Conservation (phyloP, 805 yeast species). For the Saturnispora diversa region DNA sequence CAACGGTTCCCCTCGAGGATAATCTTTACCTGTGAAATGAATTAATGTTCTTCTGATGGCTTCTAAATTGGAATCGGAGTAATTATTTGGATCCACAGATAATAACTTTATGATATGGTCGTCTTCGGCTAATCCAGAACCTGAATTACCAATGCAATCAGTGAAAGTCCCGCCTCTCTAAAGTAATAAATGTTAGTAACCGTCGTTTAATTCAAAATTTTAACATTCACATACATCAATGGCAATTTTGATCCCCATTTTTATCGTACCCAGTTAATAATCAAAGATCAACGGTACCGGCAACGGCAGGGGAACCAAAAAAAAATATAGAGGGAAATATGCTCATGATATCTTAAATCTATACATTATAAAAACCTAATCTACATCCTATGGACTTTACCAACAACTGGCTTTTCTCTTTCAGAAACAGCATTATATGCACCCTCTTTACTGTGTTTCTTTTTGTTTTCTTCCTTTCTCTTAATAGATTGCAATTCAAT, state of each 20-base stretch:
- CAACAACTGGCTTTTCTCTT: conserved; percentile 80
- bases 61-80: conserved; percentile 85
- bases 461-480: conserved; percentile 74
- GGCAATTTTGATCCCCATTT: conserved; percentile 15
- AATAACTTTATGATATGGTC: conserved; percentile 70
- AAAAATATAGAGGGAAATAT: too few relatives aligned
- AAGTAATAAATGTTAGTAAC: conserved; percentile 4
- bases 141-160: conserved; percentile 51
- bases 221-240: conserved; percentile 15
- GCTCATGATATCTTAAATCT: background rate
- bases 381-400: conserved; percentile 54
- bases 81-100: conserved; percentile 84
- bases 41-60: conserved; percentile 79
- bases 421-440: conserved; percentile 55
- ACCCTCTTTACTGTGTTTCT: conserved; percentile 66
- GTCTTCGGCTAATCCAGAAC: conserved; percentile 42
- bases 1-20: conserved; percentile 53
- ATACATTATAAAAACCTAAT: background rate
- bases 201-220: background rate
- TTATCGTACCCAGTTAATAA: too few relatives aligned
- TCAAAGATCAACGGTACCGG: too few relatives aligned
- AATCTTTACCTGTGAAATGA: conserved; percentile 40
- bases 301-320: too few relatives aligned
- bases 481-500: conserved; percentile 65
- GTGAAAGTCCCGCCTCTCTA: conserved; percentile 86